phyloP scores from a whole-genome alignment of 1,284 basidiomycete genomes.

The Cryptococcus wingfieldii region DNA sequence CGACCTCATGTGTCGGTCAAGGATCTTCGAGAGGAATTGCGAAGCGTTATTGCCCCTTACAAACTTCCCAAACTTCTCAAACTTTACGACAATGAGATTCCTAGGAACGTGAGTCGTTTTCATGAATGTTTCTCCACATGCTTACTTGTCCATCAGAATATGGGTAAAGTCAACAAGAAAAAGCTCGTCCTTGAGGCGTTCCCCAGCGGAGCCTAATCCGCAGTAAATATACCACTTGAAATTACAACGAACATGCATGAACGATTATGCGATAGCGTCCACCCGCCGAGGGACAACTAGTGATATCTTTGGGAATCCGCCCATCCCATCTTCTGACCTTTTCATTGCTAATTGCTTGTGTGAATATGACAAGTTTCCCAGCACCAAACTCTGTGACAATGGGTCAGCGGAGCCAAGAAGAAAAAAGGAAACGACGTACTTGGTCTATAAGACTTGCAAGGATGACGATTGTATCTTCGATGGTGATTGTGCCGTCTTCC shows the following conservation, averaged over 20 bases:
- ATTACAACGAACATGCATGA: neutral
- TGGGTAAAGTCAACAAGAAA: constrained; percentile 37
- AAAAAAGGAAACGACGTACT: constrained; percentile 25
- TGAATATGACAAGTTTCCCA: constrained; percentile 40
- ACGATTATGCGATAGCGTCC: constrained; percentile 7
- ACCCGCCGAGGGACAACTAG: constrained; percentile 24
- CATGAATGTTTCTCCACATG: neutral
- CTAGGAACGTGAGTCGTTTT: constrained; percentile 29
- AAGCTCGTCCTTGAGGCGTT: constrained; percentile 24
- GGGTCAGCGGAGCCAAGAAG: neutral
- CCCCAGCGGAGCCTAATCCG: constrained; percentile 21
- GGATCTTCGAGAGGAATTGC: constrained; percentile 22
- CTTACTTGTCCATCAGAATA: constrained; percentile 9
- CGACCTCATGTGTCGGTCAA: constrained; percentile 15
- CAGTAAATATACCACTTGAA: neutral
- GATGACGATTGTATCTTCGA: constrained; percentile 45
- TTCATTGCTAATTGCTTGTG: constrained; percentile 39
- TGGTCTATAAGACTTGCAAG: constrained; percentile 47
- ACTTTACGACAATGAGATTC: constrained; percentile 30
- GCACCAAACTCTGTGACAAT: constrained; percentile 29
- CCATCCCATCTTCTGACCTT: constrained; percentile 33
- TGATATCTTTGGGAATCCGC: constrained; percentile 34
- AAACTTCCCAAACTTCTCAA: constrained; percentile 41
- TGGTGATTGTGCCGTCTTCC: constrained; percentile 33
- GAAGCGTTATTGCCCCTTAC: constrained; percentile 33